Percentiles rank a stretch among this genome's conserved stretches.
These are phyloP conservation scores for Gastroboletus turbinatus DNA, from an alignment of 1,284 basidiomycete species.

Conservation along the genomic window DNA sequence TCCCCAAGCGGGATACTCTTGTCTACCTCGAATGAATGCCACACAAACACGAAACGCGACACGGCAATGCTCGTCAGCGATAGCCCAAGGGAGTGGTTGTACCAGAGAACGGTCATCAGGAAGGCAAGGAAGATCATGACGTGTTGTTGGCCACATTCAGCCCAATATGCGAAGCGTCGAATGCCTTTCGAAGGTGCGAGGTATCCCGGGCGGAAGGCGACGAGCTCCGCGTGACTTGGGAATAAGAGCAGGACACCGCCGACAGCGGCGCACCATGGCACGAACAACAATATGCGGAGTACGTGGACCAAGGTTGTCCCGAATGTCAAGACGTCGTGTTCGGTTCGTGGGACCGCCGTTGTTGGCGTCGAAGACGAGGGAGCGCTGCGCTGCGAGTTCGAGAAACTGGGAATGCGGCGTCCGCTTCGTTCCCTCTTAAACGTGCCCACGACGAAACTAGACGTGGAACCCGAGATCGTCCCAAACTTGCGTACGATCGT, in stretches of 20 bases:
- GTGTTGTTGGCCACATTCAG: constrained; percentile 42
- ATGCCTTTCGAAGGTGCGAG: constrained; percentile 37
- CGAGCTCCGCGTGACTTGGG: constrained; percentile 38
- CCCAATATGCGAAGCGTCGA: constrained; percentile 46
- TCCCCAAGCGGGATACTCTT: constrained; percentile 39
- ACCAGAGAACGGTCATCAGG: constrained; percentile 31
- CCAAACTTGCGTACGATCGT: constrained; percentile 25
- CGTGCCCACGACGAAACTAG: constrained; percentile 3
- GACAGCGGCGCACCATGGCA: constrained; percentile 50
- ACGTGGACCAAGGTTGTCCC: neutral
- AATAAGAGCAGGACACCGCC: constrained; percentile 44
- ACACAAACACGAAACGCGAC: constrained; percentile 39
- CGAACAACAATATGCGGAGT: constrained; percentile 37
- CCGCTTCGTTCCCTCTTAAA: constrained; percentile 10
- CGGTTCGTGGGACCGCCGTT: neutral
- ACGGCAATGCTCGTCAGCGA: constrained; percentile 27
- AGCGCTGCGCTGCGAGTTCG: neutral
- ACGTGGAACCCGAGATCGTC: constrained; percentile 25
- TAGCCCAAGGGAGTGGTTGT: constrained; percentile 27
- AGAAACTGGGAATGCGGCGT: constrained; percentile 18
- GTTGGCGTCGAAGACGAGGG: neutral
- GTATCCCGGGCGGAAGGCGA: constrained; percentile 44
- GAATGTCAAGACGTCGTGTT: neutral
- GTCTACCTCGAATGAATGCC: constrained; percentile 39
- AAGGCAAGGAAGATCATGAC: constrained; percentile 42